Evolutionary conservation across 805 yeast species (phyloP).

Genomic region (Komagataella pastoris): DNA sequence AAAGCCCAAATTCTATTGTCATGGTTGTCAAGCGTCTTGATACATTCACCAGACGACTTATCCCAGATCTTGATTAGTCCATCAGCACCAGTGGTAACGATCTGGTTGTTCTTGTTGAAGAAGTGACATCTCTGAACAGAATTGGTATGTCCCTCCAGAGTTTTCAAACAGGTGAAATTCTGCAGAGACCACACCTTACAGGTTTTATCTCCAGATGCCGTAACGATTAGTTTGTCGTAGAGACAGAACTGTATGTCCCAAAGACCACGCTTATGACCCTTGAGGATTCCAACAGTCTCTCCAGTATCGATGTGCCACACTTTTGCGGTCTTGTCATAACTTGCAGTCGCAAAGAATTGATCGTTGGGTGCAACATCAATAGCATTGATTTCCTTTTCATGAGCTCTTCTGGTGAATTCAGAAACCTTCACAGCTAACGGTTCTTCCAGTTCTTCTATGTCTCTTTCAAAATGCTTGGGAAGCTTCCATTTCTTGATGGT

Average conservation of each 20-base stretch:
- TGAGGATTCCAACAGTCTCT: constrained; percentile 70
- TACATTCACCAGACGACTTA: constrained; percentile 55
- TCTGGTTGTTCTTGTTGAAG: constrained; percentile 50
- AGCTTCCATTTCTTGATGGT: constrained; percentile 81
- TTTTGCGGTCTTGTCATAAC: constrained; percentile 86
- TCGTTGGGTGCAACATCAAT: constrained; percentile 88
- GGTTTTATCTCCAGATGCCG: constrained; percentile 90
- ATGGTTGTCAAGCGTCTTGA: constrained; percentile 80
- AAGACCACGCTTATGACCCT: constrained; percentile 88
- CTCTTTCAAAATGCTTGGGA: constrained; percentile 21
- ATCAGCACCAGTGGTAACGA: constrained; percentile 83
- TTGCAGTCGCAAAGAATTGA: constrained; percentile 79
- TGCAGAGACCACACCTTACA: constrained; percentile 78
- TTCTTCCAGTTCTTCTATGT: constrained; percentile 10
- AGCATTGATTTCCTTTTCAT: constrained; percentile 89
- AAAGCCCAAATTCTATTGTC: constrained; percentile 93
- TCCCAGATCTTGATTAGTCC: constrained; percentile 93
- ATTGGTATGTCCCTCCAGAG: constrained; percentile 90
- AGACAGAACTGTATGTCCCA: constrained; percentile 85
- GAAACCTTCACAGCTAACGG: constrained; percentile 38
- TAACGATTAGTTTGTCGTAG: constrained; percentile 62
- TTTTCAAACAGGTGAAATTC: constrained; percentile 62
- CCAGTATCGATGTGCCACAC: constrained; percentile 83
- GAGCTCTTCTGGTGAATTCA: constrained; percentile 88
- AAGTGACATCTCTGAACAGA: constrained; percentile 78